Evolutionary conservation across 495 filamentous ascomycete genomes (phyloP).

Genomic region (Hamigera avellanea): DNA sequence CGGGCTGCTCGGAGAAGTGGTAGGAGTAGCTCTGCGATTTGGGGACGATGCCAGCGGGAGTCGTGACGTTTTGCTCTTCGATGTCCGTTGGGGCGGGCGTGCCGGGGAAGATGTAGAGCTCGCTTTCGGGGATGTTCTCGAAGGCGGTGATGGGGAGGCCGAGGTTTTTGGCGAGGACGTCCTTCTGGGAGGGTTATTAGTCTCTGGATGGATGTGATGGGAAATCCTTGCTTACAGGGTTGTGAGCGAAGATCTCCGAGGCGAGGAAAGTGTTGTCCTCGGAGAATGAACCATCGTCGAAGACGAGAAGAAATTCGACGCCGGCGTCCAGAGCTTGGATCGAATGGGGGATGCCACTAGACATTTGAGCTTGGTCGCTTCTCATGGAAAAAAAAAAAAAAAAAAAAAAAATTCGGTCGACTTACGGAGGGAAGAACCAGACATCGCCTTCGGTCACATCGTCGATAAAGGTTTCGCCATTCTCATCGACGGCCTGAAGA

Average conservation of each 20-base stretch:
- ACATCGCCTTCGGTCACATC: conserved; percentile 57
- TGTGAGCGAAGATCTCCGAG: conserved; percentile 49
- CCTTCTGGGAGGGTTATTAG: conserved; percentile 20
- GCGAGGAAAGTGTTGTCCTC: conserved; percentile 61
- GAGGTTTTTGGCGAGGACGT: conserved; percentile 54
- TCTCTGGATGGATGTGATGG: neutral
- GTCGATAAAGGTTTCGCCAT: conserved; percentile 54
- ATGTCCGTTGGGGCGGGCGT: conserved; percentile 50
- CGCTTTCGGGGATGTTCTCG: conserved; percentile 42
- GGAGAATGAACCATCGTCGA: conserved; percentile 57
- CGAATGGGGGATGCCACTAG: conserved; percentile 50
- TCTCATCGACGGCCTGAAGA: conserved; percentile 46
- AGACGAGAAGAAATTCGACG: conserved; percentile 58
- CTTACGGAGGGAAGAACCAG: conserved; percentile 54
- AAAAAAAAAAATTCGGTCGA: too few relatives aligned
- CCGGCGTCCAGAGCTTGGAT: conserved; percentile 56
- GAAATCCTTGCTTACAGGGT: conserved; percentile 19
- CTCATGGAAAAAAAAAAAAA: neutral
- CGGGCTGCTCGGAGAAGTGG: conserved; percentile 53
- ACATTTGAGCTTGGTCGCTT: neutral
- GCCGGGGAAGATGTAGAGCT: conserved; percentile 62
- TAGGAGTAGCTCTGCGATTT: conserved; percentile 46
- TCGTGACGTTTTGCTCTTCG: conserved; percentile 48
- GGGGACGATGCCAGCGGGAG: conserved; percentile 43
- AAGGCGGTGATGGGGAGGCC: conserved; percentile 42